Conservation (phyloP, 192 early-diverging fungal genomes). For the Haplosporangium gracile region DNA sequence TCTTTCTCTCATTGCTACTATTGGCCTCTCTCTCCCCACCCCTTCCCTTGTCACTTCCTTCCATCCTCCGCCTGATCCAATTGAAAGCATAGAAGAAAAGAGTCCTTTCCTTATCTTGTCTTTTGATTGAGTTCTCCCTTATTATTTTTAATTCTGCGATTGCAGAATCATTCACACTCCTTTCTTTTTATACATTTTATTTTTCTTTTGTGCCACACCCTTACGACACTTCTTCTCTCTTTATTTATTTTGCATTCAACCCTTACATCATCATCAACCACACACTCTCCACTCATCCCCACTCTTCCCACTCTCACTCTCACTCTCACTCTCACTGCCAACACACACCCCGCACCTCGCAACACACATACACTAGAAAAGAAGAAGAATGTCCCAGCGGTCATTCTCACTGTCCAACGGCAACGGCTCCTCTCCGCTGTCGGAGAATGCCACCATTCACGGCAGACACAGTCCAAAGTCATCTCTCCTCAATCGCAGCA, state of each 20-base stretch:
- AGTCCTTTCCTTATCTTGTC: not conserved
- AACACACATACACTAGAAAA: not conserved
- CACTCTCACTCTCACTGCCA: not conserved
- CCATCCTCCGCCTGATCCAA: not conserved
- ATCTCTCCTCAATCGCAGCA: constrained; percentile 38
- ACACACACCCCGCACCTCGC: no score
- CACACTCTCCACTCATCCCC: not conserved
- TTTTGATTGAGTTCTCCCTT: not conserved
- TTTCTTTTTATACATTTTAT: not conserved
- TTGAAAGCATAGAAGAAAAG: not conserved
- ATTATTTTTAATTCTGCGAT: constrained; percentile 5
- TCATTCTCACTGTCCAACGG: constrained; percentile 25
- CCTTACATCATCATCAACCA: not conserved
- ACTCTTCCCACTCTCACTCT: not conserved
- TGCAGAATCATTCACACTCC: not conserved
- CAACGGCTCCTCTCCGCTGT: constrained; percentile 4
- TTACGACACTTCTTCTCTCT: not conserved
- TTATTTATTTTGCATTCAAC: not conserved
- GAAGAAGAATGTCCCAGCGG: constrained; percentile 36
- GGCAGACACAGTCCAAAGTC: constrained; percentile 14
- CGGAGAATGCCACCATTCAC: constrained; percentile 19
- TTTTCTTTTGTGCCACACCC: not conserved
- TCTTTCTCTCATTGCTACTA: not conserved
- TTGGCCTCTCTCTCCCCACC: not conserved
- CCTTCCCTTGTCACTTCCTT: not conserved